phyloP scores from a whole-genome alignment of 768 basidiomycete species.

The Lentinula lateritia region DNA sequence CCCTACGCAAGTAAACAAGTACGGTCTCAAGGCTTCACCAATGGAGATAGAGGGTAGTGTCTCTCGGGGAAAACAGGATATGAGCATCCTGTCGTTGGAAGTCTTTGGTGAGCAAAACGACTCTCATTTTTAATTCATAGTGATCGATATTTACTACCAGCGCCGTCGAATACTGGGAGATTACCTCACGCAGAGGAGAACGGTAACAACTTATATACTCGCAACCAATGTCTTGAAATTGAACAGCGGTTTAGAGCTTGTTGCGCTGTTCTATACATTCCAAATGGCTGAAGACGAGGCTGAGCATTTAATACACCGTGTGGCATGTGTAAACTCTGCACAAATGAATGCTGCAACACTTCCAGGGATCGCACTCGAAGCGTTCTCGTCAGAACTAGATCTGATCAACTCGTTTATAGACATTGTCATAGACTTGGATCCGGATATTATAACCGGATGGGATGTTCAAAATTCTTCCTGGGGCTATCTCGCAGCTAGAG shows the following conservation, averaged over 20 bases:
- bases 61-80: constrained; percentile 57
- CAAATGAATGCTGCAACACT: constrained; percentile 35
- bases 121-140: neutral
- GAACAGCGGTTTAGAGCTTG: constrained; percentile 35
- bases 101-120: constrained; percentile 59
- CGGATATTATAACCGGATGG: constrained; percentile 91
- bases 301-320: constrained; percentile 33
- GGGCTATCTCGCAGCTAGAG: constrained; percentile 83
- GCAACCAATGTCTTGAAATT: neutral
- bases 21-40: constrained; percentile 60
- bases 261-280: constrained; percentile 69
- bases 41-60: constrained; percentile 16
- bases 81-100: constrained; percentile 81
- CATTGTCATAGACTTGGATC: constrained; percentile 70
- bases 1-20: constrained; percentile 69
- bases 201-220: constrained; percentile 1
- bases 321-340: constrained; percentile 45
- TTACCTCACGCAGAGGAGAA: constrained; percentile 66
- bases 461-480: constrained; percentile 85
- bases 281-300: constrained; percentile 40
- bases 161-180: constrained; percentile 49
- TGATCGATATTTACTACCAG: constrained; percentile 26
- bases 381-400: constrained; percentile 68
- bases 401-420: constrained; percentile 76
- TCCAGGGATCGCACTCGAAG: constrained; percentile 40